Percentiles rank a stretch among this genome's conserved stretches.
phyloP scores from a whole-genome alignment of 306 rosid genomes.

The Luffa acutangula region DNA sequence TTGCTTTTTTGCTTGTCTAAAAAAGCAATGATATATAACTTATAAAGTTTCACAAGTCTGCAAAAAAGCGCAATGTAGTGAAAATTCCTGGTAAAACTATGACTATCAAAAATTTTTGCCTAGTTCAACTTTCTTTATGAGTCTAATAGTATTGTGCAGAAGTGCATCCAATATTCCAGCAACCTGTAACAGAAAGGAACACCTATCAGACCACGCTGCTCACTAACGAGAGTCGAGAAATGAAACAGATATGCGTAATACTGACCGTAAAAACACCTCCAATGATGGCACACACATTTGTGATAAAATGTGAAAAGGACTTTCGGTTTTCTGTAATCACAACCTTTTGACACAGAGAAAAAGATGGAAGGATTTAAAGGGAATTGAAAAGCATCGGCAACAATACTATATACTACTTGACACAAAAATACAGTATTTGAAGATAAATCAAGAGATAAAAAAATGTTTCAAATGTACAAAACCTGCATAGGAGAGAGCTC shows the following conservation, averaged over 20 bases:
- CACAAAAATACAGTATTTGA: background rate
- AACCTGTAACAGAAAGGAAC: slow-evolving; percentile 50
- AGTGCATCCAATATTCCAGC: slow-evolving; percentile 92
- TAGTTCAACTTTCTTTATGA: slow-evolving; percentile 72
- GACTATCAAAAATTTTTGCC: slow-evolving; percentile 73
- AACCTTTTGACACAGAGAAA: slow-evolving; percentile 36
- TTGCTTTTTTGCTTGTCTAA: background rate
- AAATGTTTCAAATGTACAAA: background rate
- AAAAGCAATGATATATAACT: background rate
- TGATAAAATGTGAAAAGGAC: slow-evolving; percentile 87
- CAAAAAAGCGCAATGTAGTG: background rate
- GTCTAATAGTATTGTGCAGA: slow-evolving; percentile 65
- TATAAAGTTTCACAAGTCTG: background rate
- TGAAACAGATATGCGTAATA: slow-evolving; percentile 6
- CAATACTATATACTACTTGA: background rate
- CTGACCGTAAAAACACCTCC: slow-evolving; percentile 98
- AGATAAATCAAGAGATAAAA: background rate
- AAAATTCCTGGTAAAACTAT: background rate
- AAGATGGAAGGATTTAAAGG: slow-evolving; percentile 5
- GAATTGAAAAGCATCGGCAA: background rate
- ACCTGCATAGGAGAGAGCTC: slow-evolving; percentile 99
- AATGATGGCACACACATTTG: slow-evolving; percentile 87
- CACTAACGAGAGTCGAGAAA: background rate
- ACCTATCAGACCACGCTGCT: background rate
- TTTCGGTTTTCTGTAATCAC: slow-evolving; percentile 62